Evolutionary conservation across 192 early-diverging fungal species (phyloP), one percentile per base, ranked within the genome.

Genomic region (Mortierella hygrophila): DNA sequence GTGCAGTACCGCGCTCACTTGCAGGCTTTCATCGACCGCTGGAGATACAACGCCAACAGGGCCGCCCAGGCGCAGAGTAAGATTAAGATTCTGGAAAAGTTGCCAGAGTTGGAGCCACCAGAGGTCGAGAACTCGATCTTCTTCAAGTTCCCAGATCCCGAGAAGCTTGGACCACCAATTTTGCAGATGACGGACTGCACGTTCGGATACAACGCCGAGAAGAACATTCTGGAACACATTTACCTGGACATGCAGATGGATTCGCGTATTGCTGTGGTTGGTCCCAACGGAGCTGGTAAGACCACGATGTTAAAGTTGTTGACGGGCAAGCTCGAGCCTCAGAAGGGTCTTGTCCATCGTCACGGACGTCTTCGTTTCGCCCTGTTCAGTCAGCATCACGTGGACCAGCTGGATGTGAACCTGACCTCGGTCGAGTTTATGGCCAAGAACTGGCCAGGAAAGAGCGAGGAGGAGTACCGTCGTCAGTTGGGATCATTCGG

Each of bases 251-350:
- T 99, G 91, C 97, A 97, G 80, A 96, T 99, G 96, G 97, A 99
- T 82, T 95, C 96, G 35, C 97, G 98, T 42, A 95, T 99, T 87
- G 99, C 97, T n/a, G 93, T 99, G 75, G 98, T 99, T 32, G 99
- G 99, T 74, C 97, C 99, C 70, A 99, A 99, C 92, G 99, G 99
- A 55, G 97, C 98, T 20, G 98, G 97, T 81, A 99, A 99, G 90
- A 96, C 98, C 1, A 99, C 99, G 13, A 90, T 99, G 92, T 92
- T 99, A 52, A 96, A 98, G 80, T 90, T 99, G 41, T 90, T 99
- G 75, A 98, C 95, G 20, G 96, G 94, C 68, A 92, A 95, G 82
- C 90, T 97, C n/a, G 89, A 95, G 47, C 97, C 99, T 16, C 90
- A 89, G 15, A 77, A 79, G 15, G 99, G 99, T 42, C 89, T 96